Evolutionary conservation across 768 basidiomycete species (phyloP).

Genomic region (Amanita inopinata): DNA sequence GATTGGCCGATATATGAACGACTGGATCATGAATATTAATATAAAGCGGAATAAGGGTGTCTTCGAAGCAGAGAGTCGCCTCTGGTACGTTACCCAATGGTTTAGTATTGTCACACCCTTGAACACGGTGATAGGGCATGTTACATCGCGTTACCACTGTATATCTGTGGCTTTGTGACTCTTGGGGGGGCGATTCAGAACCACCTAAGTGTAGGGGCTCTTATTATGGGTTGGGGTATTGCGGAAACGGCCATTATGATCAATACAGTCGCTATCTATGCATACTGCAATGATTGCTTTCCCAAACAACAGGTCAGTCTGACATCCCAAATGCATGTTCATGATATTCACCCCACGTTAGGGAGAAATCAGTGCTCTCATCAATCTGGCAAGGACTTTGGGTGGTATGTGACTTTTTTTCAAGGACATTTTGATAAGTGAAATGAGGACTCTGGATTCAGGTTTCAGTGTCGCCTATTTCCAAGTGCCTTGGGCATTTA

Average conservation of each 20-base stretch:
- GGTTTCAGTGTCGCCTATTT: constrained; percentile 59
- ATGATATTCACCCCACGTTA: constrained; percentile 15
- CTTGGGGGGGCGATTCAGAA: constrained; percentile 5
- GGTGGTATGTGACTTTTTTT: constrained; percentile 26
- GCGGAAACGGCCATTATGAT: constrained; percentile 47
- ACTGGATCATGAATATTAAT: constrained; percentile 36
- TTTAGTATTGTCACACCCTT: background rate
- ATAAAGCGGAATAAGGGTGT: constrained; percentile 45
- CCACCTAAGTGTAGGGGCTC: constrained; percentile 1
- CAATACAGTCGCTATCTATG: constrained; percentile 53
- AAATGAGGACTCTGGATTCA: no score
- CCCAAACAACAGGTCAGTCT: constrained; percentile 26
- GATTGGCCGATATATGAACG: constrained; percentile 42
- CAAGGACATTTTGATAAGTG: no score
- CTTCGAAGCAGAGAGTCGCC: constrained; percentile 49
- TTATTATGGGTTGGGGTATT: constrained; percentile 36
- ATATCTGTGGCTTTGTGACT: constrained; percentile 3
- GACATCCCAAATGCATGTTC: background rate
- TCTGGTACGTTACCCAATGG: constrained; percentile 32
- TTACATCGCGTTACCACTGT: constrained; percentile 32
- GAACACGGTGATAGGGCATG: constrained; percentile 33
- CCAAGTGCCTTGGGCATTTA: constrained; percentile 55
- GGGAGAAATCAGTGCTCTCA: constrained; percentile 55
- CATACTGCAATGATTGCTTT: constrained; percentile 23
- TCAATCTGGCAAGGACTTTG: constrained; percentile 46